These are phyloP conservation scores for Paecilomyces niveus DNA, from an alignment of 2,329 filamentous ascomycete genomes.

Conservation along the genomic window DNA sequence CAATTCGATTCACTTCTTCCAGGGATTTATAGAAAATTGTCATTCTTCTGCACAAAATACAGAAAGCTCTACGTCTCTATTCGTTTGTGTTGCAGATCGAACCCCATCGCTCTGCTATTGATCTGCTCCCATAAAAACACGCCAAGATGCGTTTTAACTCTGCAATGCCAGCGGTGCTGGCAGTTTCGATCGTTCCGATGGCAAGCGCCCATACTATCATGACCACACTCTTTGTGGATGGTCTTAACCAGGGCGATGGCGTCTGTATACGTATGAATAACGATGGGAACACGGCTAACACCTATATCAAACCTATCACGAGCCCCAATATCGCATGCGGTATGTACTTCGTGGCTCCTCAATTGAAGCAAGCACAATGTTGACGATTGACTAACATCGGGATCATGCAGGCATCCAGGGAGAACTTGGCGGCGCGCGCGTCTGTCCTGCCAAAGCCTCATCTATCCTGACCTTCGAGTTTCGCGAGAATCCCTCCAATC, in stretches of 20 bases:
- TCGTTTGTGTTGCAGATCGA: neutral
- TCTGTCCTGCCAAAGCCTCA: constrained; percentile 42
- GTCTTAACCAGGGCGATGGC: constrained; percentile 59
- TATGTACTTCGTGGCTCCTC: constrained; percentile 26
- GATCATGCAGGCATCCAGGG: constrained; percentile 39
- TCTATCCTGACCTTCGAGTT: constrained; percentile 60
- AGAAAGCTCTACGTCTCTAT: neutral
- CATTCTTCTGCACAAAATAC: neutral
- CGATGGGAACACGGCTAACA: constrained; percentile 45
- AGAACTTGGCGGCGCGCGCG: constrained; percentile 41
- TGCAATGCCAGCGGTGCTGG: neutral
- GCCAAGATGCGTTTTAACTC: neutral
- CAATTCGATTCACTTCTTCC: neutral
- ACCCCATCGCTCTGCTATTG: neutral
- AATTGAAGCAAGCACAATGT: neutral
- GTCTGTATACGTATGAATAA: constrained; percentile 63
- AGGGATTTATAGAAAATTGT: neutral
- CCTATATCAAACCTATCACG: constrained; percentile 51
- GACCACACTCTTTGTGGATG: constrained; percentile 57
- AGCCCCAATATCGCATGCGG: constrained; percentile 65
- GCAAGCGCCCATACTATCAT: constrained; percentile 55
- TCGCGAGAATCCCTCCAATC: constrained; percentile 53
- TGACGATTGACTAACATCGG: neutral
- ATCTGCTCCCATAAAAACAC: neutral
- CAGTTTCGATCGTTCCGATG: constrained; percentile 5